Evolutionary conservation across 2,329 filamentous ascomycete species (phyloP).

Genomic region (Cercospora sp.): DNA sequence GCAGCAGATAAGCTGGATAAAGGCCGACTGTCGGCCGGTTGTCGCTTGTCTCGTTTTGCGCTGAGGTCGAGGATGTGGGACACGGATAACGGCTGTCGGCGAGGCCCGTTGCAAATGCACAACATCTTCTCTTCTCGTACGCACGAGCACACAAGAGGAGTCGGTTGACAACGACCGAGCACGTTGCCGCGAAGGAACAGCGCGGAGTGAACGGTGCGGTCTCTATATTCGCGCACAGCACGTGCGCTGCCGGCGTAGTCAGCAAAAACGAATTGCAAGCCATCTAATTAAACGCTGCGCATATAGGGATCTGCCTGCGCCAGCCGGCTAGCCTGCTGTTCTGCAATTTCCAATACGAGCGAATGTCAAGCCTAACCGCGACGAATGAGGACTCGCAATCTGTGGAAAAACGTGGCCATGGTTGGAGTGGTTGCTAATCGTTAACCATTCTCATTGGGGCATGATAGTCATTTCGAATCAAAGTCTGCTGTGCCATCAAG

Average conservation of each 20-base stretch:
- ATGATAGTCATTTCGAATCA: constrained; percentile 21
- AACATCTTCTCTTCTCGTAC: neutral
- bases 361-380: neutral
- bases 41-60: neutral
- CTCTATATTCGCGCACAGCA: neutral
- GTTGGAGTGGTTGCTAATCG: constrained; percentile 10
- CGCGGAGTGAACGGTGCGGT: neutral
- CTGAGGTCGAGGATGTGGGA: neutral
- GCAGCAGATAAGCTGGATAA: neutral
- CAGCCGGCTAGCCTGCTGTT: neutral
- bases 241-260: neutral
- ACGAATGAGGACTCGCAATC: constrained; percentile 1
- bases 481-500: constrained; percentile 19
- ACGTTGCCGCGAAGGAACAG: neutral
- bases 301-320: constrained; percentile 16
- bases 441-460: constrained; percentile 20
- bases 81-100: neutral
- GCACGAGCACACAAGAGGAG: neutral
- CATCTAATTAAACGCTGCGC: constrained; percentile 9
- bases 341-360: constrained; percentile 15
- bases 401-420: neutral
- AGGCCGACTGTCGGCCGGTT: neutral
- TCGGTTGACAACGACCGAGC: neutral
- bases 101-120: constrained; percentile 1
- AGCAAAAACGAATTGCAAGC: neutral